Base-by-base conservation (phyloP, 1,139 yeast genomes). In the Pichia sp. region DNA sequence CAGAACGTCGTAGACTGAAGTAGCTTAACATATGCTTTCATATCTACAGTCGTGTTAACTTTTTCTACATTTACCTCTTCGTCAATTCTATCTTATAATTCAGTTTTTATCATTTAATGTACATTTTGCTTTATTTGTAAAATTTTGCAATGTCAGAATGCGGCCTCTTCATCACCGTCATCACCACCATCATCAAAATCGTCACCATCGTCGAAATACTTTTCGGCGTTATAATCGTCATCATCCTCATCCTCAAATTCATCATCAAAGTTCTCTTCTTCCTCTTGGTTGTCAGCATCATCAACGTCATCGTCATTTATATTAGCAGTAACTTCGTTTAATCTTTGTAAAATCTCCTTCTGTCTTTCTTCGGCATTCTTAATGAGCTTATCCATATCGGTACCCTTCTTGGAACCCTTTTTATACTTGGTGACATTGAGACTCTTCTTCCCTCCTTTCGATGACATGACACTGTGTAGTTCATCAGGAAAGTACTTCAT, bases 241-340 rank as follows among this genome's bases (percentile, higher is more conserved):
- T 80, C 91, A 38, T 82, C 91, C 41, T 82, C 93, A 32, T 82
- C 84, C 46, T 77, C 85, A 46, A 81, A 88, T 51, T 78, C 85
- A 42, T 76, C 81, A 38, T 78, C 86, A 30, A 74, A 82, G 40
- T 74, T 82, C 32, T 77, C 85, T 38, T 74, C 80, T 40, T 69
- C 22, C 3, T 18, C 22, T 21, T 18, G 77, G 28, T 71, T 77
- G 37, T 72, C 81, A 3, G 56, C 66, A 3, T 60, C 68, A 6
- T 60, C 66, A 4, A 59, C 63, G 19, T 37, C 47, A 16, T 40
- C 41, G 26, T 39, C 46, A 23, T 62, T 64, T 19, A 61, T 70
- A 20, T 62, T 67, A 8, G 59, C 62, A 0, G 76, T 84, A 56
- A 79, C 63, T 39, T 67, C 69, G 47, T 75, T 75, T 48, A 81